Percentiles rank a stretch among this genome's conserved stretches.
Evolutionary conservation across 2,329 filamentous ascomycete genomes (phyloP).

Genomic region (Fusarium goolgardi): DNA sequence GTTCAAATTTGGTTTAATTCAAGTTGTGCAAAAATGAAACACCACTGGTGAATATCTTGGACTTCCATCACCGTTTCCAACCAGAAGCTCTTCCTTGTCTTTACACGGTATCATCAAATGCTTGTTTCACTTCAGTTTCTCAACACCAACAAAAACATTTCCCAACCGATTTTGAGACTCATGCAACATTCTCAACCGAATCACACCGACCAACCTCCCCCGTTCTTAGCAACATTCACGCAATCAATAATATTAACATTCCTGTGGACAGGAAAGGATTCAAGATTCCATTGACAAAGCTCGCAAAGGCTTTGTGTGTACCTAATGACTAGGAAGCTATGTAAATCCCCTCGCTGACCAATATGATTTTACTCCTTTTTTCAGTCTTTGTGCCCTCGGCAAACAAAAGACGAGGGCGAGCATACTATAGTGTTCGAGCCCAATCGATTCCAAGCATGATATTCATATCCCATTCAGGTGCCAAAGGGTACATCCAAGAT

Average conservation of each 20-base stretch:
- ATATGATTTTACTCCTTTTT: slow-evolving; percentile 45
- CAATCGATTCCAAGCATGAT: slow-evolving; percentile 37
- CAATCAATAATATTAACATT: slow-evolving; percentile 4
- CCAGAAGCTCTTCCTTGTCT: not conserved
- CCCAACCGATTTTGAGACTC: slow-evolving; percentile 6
- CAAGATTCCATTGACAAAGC: slow-evolving; percentile 48
- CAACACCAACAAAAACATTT: slow-evolving; percentile 11
- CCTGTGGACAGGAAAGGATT: slow-evolving; percentile 42
- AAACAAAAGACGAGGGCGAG: slow-evolving; percentile 36
- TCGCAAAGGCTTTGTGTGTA: slow-evolving; percentile 31
- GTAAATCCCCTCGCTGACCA: slow-evolving; percentile 39
- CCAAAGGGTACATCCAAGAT: slow-evolving; percentile 28
- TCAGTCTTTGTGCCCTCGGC: slow-evolving; percentile 38
- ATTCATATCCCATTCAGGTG: slow-evolving; percentile 37
- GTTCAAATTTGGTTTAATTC: slow-evolving; percentile 1
- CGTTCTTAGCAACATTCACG: slow-evolving; percentile 4
- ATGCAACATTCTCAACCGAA: not conserved
- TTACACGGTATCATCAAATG: slow-evolving; percentile 5
- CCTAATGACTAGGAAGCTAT: slow-evolving; percentile 45
- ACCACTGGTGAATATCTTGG: not conserved
- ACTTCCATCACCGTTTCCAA: not conserved
- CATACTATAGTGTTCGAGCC: slow-evolving; percentile 31
- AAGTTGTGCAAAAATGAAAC: not conserved
- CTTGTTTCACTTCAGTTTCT: not conserved
- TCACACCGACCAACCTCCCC: not conserved